Percentiles rank a stretch among this genome's conserved stretches.
Conservation (phyloP, 345 rosid species). For the Salix brachista region DNA sequence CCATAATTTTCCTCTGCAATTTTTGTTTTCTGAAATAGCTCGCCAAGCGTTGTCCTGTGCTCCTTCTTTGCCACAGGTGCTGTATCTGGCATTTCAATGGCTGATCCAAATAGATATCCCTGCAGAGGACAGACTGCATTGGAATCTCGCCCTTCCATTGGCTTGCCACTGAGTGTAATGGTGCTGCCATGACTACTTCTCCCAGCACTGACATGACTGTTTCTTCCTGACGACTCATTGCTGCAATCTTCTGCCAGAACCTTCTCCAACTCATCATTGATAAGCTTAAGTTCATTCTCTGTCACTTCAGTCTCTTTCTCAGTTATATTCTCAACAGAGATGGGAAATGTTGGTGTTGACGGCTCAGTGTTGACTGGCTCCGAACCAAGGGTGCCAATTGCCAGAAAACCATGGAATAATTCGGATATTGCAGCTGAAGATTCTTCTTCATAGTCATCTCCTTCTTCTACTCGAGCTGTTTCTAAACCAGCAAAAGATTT, state of each 20-base stretch:
- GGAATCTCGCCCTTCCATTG: conserved; percentile 47
- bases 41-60: conserved; percentile 68
- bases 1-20: conserved; percentile 41
- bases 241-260: conserved; percentile 56
- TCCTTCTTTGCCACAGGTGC: conserved; percentile 57
- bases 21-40: conserved; percentile 68
- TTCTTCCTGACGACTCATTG: conserved; percentile 62
- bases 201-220: conserved; percentile 62
- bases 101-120: conserved; percentile 70
- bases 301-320: conserved; percentile 66
- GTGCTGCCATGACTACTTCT: conserved; percentile 78
- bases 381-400: conserved; percentile 72
- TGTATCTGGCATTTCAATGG: conserved; percentile 59
- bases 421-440: conserved; percentile 47
- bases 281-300: conserved; percentile 63
- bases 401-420: conserved; percentile 74
- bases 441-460: conserved; percentile 40
- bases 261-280: conserved; percentile 70
- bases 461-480: conserved; percentile 42
- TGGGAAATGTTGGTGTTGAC: conserved; percentile 63
- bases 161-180: conserved; percentile 66
- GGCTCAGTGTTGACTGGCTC: conserved; percentile 44
- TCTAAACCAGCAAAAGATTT: conserved; percentile 51
- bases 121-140: conserved; percentile 64
- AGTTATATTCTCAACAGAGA: conserved; percentile 57